Percentiles rank a stretch among this genome's conserved stretches.
Evolutionary conservation across 176 grass and related monocot genomes (phyloP).

Genomic region (Musa itinerans): DNA sequence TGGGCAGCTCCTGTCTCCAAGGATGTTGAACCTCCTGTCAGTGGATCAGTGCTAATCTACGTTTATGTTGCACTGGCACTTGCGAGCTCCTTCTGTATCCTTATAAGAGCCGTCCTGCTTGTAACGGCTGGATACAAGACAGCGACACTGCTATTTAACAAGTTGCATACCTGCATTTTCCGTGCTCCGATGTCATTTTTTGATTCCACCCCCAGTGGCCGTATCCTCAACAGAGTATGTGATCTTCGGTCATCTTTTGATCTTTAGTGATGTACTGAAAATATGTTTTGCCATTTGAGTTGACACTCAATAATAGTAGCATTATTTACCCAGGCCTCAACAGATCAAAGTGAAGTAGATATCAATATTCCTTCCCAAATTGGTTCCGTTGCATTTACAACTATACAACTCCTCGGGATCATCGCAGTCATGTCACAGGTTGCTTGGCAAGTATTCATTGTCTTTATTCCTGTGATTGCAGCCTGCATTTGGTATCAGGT

Average conservation of each 20-base stretch:
- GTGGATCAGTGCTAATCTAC: constrained; percentile 45
- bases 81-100: constrained; percentile 54
- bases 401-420: constrained; percentile 76
- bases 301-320: constrained; percentile 5
- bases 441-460: constrained; percentile 41
- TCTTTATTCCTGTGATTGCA: constrained; percentile 64
- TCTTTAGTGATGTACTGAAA: too few relatives aligned
- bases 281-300: neutral
- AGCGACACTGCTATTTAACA: constrained; percentile 73
- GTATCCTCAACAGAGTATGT: constrained; percentile 69
- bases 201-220: constrained; percentile 69
- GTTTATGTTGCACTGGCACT: constrained; percentile 55
- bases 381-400: constrained; percentile 28
- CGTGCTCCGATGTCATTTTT: constrained; percentile 85
- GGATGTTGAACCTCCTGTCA: constrained; percentile 50
- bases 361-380: neutral
- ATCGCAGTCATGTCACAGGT: constrained; percentile 57
- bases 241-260: neutral
- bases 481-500: constrained; percentile 78
- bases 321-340: constrained; percentile 9
- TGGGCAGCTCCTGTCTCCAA: constrained; percentile 68
- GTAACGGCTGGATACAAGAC: constrained; percentile 75
- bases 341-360: neutral
- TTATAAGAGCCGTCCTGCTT: constrained; percentile 52
- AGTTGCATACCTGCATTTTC: constrained; percentile 85